These are phyloP conservation scores for Pholiota adiposa DNA, from an alignment of 1,284 basidiomycete genomes.

Conservation along the genomic window DNA sequence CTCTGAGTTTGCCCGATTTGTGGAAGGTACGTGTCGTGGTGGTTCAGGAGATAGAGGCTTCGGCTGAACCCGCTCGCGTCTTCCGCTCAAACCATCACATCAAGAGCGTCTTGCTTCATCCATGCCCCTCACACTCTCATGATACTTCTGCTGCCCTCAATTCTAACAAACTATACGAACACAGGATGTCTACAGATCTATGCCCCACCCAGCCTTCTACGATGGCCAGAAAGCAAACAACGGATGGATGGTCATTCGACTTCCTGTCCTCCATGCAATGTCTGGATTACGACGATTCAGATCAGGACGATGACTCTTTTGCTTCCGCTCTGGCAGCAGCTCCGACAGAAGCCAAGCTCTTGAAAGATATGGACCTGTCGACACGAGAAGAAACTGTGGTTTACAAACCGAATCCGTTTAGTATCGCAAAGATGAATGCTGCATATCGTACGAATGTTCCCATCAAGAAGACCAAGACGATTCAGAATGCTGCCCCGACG, in stretches of 20 bases:
- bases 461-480: neutral
- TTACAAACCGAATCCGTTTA: constrained; percentile 76
- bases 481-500: neutral
- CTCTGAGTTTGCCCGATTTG: neutral
- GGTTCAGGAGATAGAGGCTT: neutral
- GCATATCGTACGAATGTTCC: constrained; percentile 42
- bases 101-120: neutral
- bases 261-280: constrained; percentile 2
- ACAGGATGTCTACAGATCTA: no score
- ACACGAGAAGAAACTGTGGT: constrained; percentile 57
- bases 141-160: neutral
- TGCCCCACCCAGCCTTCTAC: neutral
- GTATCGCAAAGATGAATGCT: constrained; percentile 76
- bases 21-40: no score
- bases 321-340: neutral
- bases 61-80: neutral
- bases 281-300: constrained; percentile 3
- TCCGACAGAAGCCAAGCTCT: neutral
- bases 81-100: neutral
- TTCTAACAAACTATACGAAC: no score
- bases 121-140: neutral
- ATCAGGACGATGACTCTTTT: neutral
- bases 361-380: constrained; percentile 63
- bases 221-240: neutral
- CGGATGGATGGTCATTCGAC: constrained; percentile 8